phyloP scores from a whole-genome alignment of 352 stramenopile genomes.

The Pythium diclinum region DNA sequence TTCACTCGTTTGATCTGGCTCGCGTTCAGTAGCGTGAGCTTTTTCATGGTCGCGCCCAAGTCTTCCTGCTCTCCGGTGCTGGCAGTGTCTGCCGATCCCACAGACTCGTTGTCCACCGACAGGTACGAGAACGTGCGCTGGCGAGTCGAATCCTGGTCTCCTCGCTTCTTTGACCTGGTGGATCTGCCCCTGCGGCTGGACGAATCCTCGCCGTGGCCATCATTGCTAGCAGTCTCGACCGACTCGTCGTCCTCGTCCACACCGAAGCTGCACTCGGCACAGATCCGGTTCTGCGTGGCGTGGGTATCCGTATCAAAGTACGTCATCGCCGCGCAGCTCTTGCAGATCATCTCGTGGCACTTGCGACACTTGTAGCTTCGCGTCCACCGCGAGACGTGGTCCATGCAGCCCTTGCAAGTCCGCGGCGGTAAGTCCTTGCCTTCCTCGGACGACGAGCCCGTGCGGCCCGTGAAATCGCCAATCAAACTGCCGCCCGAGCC shows the following conservation, averaged over 20 bases:
- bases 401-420: constrained; percentile 48
- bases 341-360: constrained; percentile 63
- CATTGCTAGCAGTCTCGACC: not conserved
- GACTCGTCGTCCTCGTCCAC: not conserved
- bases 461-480: constrained; percentile 13
- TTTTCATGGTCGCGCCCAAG: constrained; percentile 17
- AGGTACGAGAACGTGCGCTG: constrained; percentile 24
- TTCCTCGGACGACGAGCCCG: constrained; percentile 21
- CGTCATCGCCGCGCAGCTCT: constrained; percentile 51
- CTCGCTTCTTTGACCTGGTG: not conserved
- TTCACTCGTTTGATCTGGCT: not conserved
- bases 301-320: constrained; percentile 37
- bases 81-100: not conserved
- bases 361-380: constrained; percentile 55
- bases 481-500: constrained; percentile 16
- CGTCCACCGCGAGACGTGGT: constrained; percentile 63
- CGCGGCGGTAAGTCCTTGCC: constrained; percentile 20
- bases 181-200: not conserved
- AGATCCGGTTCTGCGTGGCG: constrained; percentile 57
- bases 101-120: constrained; percentile 14
- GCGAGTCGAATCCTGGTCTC: not conserved
- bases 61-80: not conserved
- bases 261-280: constrained; percentile 36
- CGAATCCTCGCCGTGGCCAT: not conserved
- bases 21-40: constrained; percentile 16